These are phyloP conservation scores for Perkinsus olseni DNA, from an alignment of 169 alveolate genomes.

Conservation along the genomic window DNA sequence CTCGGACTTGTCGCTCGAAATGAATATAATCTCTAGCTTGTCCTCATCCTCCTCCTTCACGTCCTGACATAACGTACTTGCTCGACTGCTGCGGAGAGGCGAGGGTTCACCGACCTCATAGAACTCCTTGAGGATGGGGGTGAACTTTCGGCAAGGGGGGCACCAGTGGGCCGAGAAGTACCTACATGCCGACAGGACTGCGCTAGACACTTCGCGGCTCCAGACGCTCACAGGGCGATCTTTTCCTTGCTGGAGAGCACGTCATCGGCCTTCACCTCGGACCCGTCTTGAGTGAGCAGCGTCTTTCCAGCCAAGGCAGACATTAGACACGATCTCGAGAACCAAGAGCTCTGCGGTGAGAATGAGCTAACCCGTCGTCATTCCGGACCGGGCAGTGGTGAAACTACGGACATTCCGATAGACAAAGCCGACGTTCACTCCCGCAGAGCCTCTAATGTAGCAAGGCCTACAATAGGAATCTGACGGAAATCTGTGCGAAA, in stretches of 20 bases:
- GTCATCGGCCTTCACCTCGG: neutral
- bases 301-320: neutral
- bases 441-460: too few species aligned
- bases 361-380: too few species aligned
- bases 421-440: too few species aligned
- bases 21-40: conserved; percentile 33
- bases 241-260: neutral
- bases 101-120: conserved; percentile 18
- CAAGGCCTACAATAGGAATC: too few species aligned
- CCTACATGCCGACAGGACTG: neutral
- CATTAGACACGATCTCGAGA: neutral
- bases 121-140: conserved; percentile 48
- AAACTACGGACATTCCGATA: too few species aligned
- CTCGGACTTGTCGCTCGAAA: conserved; percentile 45
- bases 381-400: too few species aligned
- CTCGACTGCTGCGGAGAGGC: too few species aligned
- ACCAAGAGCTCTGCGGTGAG: too few species aligned
- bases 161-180: conserved; percentile 68
- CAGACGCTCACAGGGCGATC: neutral
- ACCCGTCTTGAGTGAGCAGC: neutral
- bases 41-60: conserved; percentile 14
- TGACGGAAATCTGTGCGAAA: too few species aligned
- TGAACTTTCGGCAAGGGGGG: conserved; percentile 61
- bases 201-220: neutral
- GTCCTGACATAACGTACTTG: conserved; percentile 8